Evolutionary conservation across 2,329 filamentous ascomycete species (phyloP).

Genomic region (Sclerotinia glacialis): DNA sequence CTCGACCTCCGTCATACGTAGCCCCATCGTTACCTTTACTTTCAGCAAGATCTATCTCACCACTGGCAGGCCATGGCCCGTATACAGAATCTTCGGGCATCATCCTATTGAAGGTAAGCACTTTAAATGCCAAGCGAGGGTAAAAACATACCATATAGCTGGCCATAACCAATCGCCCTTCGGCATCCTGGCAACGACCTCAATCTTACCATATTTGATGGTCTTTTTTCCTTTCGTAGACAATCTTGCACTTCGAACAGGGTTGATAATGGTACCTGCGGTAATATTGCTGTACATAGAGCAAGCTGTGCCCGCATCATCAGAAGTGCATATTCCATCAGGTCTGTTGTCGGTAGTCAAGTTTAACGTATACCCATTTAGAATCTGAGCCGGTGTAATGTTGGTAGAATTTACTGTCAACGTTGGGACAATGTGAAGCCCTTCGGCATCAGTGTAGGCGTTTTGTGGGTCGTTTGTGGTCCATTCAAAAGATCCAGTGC

Average conservation of each 20-base stretch:
- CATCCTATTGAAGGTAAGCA: constrained; percentile 42
- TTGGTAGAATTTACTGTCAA: constrained; percentile 45
- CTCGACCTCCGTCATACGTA: constrained; percentile 43
- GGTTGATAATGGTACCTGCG: constrained; percentile 48
- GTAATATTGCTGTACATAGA: constrained; percentile 43
- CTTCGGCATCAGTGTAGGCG: constrained; percentile 47
- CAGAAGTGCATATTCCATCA: constrained; percentile 45
- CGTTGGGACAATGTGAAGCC: constrained; percentile 56
- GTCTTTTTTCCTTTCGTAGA: constrained; percentile 48
- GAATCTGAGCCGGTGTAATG: constrained; percentile 43
- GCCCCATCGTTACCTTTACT: constrained; percentile 47
- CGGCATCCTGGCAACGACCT: constrained; percentile 53
- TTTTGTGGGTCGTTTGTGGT: constrained; percentile 50
- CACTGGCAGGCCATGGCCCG: constrained; percentile 50
- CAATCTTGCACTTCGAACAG: constrained; percentile 50
- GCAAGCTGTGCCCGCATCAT: constrained; percentile 41
- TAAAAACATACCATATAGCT: constrained; percentile 38
- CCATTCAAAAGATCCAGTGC: constrained; percentile 54
- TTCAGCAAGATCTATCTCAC: constrained; percentile 55
- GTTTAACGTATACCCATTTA: constrained; percentile 46
- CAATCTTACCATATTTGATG: constrained; percentile 51
- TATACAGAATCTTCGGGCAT: constrained; percentile 50
- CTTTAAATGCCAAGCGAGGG: too few relatives aligned
- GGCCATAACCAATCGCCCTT: constrained; percentile 56
- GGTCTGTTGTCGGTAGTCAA: constrained; percentile 40